Evolutionary conservation across 2,329 filamentous ascomycete species (phyloP).

Genomic region (Trichoderma lentiforme): DNA sequence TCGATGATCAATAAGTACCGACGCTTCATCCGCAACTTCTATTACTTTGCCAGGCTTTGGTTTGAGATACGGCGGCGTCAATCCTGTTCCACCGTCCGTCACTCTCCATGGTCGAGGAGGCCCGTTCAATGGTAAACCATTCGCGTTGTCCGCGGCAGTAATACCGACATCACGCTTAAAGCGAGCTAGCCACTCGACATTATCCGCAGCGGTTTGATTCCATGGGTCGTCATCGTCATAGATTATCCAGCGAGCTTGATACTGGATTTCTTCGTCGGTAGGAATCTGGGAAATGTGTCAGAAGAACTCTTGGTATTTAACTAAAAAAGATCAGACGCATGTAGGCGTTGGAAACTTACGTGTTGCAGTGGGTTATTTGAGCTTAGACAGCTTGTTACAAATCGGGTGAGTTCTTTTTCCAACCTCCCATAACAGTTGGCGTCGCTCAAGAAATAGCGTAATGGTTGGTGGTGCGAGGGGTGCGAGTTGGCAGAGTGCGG

Average conservation of each 20-base stretch:
- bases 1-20: not conserved
- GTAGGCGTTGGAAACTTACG: not conserved
- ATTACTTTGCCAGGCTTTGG: not conserved
- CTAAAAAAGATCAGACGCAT: too few relatives aligned
- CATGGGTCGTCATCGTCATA: constrained; percentile 11
- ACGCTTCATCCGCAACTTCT: not conserved
- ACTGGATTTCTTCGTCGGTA: not conserved
- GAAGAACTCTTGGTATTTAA: not conserved
- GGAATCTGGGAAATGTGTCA: not conserved
- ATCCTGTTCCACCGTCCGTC: not conserved
- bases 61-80: not conserved
- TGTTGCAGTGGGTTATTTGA: constrained; percentile 11
- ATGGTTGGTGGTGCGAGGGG: not conserved
- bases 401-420: constrained; percentile 7
- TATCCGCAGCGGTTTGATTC: constrained; percentile 14
- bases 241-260: constrained; percentile 11
- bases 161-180: constrained; percentile 8
- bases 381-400: constrained; percentile 1
- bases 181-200: constrained; percentile 8
- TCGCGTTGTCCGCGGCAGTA: not conserved
- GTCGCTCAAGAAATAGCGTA: constrained; percentile 6
- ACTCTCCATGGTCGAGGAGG: constrained; percentile 1
- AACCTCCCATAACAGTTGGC: constrained; percentile 7
- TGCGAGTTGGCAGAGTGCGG: not conserved
- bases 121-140: not conserved